Conservation (phyloP, 2,329 filamentous ascomycete genomes). For the Epichloe hybrida region DNA sequence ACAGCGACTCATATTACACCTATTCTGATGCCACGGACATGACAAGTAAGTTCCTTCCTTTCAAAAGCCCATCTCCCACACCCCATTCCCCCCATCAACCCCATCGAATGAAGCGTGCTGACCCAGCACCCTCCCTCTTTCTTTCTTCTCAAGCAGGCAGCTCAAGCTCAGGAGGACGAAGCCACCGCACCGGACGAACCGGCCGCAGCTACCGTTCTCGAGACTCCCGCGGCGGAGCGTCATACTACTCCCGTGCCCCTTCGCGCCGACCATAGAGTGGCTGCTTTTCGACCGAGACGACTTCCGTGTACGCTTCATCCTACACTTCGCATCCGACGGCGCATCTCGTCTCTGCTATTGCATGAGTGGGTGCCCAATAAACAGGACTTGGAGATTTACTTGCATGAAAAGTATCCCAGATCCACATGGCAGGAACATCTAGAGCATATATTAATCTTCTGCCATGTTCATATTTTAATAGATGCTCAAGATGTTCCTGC, state of each 20-base stretch:
- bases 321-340: not conserved
- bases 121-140: not conserved
- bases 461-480: too few relatives aligned
- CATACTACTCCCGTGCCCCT: slow-evolving; percentile 3
- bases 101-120: not conserved
- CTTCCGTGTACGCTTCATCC: not conserved
- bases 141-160: slow-evolving; percentile 6
- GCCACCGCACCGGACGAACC: slow-evolving; percentile 5
- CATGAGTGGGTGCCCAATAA: not conserved
- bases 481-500: too few relatives aligned
- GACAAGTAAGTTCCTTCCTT: slow-evolving; percentile 31
- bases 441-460: too few relatives aligned
- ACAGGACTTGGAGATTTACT: too few relatives aligned
- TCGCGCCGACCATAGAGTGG: slow-evolving; percentile 3
- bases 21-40: slow-evolving; percentile 31
- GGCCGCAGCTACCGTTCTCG: slow-evolving; percentile 3
- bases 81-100: too few relatives aligned
- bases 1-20: slow-evolving; percentile 40
- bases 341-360: not conserved
- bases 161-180: slow-evolving; percentile 12
- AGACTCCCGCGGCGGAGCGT: slow-evolving; percentile 3
- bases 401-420: too few relatives aligned
- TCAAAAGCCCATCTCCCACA: not conserved
- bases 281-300: not conserved
- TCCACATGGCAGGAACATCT: too few relatives aligned